Percentiles rank a stretch among this genome's conserved stretches.
phyloP scores from a whole-genome alignment of 768 basidiomycete species.

The Lentinula detonsa region DNA sequence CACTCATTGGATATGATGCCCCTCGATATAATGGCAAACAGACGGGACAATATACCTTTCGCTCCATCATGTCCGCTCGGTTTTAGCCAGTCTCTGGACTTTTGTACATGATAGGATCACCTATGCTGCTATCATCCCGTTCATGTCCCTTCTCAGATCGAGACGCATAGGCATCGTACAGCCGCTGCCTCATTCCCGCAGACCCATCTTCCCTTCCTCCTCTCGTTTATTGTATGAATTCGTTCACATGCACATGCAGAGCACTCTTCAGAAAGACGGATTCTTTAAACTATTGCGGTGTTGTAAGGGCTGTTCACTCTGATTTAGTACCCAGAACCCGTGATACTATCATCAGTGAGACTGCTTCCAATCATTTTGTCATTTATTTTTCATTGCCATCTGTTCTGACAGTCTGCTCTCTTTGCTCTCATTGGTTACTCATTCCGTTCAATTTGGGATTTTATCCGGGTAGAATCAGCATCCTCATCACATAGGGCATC shows the following conservation, averaged over 20 bases:
- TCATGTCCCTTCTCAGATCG: background rate
- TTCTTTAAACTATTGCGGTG: background rate
- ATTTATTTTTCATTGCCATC: background rate
- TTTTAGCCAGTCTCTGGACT: background rate
- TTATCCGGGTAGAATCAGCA: background rate
- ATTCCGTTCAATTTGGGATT: background rate
- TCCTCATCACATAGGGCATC: background rate
- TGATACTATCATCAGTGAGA: background rate
- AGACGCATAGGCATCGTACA: background rate
- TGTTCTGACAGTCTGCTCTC: background rate
- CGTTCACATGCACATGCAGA: background rate
- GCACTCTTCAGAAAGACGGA: background rate
- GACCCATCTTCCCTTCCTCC: background rate
- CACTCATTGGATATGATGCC: too few relatives aligned
- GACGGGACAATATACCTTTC: background rate
- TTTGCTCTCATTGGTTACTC: background rate
- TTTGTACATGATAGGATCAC: background rate
- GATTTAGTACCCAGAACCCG: background rate
- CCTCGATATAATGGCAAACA: too few relatives aligned
- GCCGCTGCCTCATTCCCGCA: slow-evolving; percentile 1
- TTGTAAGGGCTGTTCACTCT: background rate
- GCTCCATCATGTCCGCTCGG: background rate
- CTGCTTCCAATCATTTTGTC: background rate
- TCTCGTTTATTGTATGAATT: background rate
- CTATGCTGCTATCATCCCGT: background rate